A percentile compares a stretch with the other conserved stretches of the same genome.
Evolutionary conservation across 2,329 filamentous ascomycete genomes (phyloP).

Genomic region (Neofusicoccum sp.): DNA sequence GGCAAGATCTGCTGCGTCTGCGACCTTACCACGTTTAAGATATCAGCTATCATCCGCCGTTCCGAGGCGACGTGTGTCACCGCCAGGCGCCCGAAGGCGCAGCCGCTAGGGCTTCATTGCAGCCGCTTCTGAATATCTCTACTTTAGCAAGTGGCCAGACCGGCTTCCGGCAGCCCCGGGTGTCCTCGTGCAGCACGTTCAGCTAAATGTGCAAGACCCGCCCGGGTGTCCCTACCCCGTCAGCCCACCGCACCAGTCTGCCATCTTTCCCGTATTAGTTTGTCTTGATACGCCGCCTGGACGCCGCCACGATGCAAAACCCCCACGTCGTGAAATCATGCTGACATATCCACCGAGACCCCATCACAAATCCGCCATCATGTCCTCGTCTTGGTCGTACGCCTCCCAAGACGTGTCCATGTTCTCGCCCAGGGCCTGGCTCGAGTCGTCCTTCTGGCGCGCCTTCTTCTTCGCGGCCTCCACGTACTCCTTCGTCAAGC

Average conservation of each 20-base stretch:
- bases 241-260: not conserved
- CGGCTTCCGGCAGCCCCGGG: not conserved
- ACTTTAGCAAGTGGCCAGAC: not conserved
- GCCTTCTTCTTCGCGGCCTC: conserved; percentile 49
- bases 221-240: conserved; percentile 2
- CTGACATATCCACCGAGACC: not conserved
- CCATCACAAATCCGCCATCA: conserved; percentile 39
- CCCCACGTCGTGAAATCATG: conserved; percentile 4
- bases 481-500: conserved; percentile 59
- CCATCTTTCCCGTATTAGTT: not conserved
- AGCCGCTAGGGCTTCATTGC: not conserved
- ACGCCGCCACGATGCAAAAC: conserved; percentile 2
- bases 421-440: conserved; percentile 30
- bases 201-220: not conserved
- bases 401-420: conserved; percentile 40
- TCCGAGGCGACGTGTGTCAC: not conserved
- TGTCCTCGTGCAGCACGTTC: not conserved
- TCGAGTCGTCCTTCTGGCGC: conserved; percentile 42
- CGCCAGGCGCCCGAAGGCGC: not conserved
- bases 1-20: not conserved
- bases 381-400: conserved; percentile 37
- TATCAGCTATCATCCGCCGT: not conserved
- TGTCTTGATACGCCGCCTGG: not conserved
- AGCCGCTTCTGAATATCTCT: not conserved
- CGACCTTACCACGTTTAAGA: not conserved